These are phyloP conservation scores for Poteriospumella lacustris DNA, from an alignment of 108 stramenopile species.

Conservation along the genomic window DNA sequence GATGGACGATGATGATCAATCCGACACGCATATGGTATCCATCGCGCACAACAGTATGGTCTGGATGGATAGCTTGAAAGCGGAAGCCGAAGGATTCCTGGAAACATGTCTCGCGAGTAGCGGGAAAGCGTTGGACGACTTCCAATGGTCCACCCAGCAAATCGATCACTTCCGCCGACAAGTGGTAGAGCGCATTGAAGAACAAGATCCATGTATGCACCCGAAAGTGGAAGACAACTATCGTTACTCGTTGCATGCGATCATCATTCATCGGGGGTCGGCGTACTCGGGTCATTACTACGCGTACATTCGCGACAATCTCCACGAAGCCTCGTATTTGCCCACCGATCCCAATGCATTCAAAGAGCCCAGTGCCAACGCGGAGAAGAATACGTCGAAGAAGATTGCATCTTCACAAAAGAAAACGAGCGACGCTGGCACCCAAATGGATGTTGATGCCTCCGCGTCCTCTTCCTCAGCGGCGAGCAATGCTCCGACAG, in stretches of 20 bases:
- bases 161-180: too few species aligned
- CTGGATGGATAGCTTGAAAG: neutral
- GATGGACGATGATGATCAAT: too few species aligned
- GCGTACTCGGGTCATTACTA: constrained; percentile 47
- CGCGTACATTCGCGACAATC: constrained; percentile 34
- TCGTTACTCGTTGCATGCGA: constrained; percentile 32
- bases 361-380: neutral
- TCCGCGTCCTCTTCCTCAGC: neutral
- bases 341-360: neutral
- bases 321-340: neutral
- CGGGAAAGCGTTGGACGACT: too few species aligned
- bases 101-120: too few species aligned
- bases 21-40: neutral
- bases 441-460: neutral
- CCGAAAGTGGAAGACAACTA: neutral
- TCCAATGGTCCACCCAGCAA: too few species aligned
- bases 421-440: neutral
- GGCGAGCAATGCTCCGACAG: too few species aligned
- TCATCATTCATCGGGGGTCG: constrained; percentile 41
- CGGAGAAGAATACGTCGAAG: neutral
- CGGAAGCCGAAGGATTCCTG: neutral
- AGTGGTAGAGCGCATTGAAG: too few species aligned
- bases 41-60: neutral
- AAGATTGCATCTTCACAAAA: neutral
- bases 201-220: neutral